Percentiles rank a stretch among this genome's conserved stretches.
Conservation (phyloP, 805 yeast genomes). For the Spathaspora boniae region DNA sequence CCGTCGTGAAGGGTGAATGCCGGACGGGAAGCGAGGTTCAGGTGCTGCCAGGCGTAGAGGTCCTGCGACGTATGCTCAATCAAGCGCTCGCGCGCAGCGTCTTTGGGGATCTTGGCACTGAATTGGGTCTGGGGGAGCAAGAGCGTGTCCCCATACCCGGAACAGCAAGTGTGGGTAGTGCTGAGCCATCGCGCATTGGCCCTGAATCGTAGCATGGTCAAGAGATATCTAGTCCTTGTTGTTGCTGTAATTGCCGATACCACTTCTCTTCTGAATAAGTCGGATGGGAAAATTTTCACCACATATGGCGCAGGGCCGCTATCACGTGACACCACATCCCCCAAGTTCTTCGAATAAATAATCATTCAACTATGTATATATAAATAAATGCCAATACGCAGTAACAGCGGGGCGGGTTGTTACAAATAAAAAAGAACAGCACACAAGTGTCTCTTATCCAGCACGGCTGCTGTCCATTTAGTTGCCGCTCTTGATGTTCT, state of each 20-base stretch:
- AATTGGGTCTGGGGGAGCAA: constrained; percentile 65
- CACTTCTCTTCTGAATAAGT: background rate
- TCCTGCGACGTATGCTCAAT: constrained; percentile 54
- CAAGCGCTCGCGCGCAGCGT: constrained; percentile 28
- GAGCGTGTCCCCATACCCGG: constrained; percentile 42
- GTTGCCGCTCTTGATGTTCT: constrained; percentile 27
- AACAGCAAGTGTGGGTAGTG: constrained; percentile 1
- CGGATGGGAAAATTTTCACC: background rate
- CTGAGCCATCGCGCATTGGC: constrained; percentile 9
- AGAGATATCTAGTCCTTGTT: no score
- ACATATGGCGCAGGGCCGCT: background rate
- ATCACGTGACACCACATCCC: no score
- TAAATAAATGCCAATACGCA: background rate
- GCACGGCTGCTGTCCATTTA: background rate
- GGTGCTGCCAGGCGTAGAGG: constrained; percentile 60
- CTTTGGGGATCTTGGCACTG: constrained; percentile 51
- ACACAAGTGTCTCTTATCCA: background rate
- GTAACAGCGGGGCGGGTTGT: background rate
- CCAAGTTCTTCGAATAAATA: no score
- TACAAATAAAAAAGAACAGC: background rate
- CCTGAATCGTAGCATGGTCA: constrained; percentile 5
- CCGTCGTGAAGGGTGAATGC: constrained; percentile 86
- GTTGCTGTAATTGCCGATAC: background rate
- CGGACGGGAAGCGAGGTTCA: constrained; percentile 22
- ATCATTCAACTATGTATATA: no score